Evolutionary conservation across 1,139 yeast genomes (phyloP), one percentile per base, ranked within the genome.

Genomic region (Pneumocystis jirovecii): DNA sequence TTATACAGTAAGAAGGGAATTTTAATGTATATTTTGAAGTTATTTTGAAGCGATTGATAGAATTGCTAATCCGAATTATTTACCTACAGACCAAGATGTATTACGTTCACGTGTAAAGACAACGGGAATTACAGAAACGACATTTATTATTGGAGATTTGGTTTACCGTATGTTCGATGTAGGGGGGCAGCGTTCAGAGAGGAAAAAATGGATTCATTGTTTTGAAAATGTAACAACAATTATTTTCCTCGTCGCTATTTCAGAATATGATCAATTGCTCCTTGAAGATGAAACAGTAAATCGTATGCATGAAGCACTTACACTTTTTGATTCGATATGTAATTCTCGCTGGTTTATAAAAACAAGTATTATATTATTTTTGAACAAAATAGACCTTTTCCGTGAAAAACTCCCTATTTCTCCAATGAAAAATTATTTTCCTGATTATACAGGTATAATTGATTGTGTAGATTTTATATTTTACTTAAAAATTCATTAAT

Each of bases 151-250:
- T 81, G 86, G 69, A 78, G 71, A 85, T 10, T 80, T 83, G 65
- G 83, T 63, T 21, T 69, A 67, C 56, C 67, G 70, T 35, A 88
- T 93, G 61, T 78, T 90, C 66, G 98, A 93, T 77, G 97, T 96
- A 3, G 98, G 98, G 63, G 98, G 98, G 1, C 98, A 93, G 76
- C 80, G 97, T 66, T 84, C 91, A 59, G 98, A 93, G 75, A 81
- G 98, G 67, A 84, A 85, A 70, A 93, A 93, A 74, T 93, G 98
- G 98, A 88, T 93, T 68, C 96, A 91, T 74, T 89, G 96, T 73
- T 93, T 93, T 75, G 95, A 91, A 72, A 89, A 88, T 69, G 89
- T 93, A 65, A 87, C 96, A 0, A 89, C 96, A 1, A 86, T 95
- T 0, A 75, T 93, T 60, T 93, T 89, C 75, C 97, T 93, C 17